Conservation (phyloP, 1,284 basidiomycete species). For the Pseudozyma pruni region DNA sequence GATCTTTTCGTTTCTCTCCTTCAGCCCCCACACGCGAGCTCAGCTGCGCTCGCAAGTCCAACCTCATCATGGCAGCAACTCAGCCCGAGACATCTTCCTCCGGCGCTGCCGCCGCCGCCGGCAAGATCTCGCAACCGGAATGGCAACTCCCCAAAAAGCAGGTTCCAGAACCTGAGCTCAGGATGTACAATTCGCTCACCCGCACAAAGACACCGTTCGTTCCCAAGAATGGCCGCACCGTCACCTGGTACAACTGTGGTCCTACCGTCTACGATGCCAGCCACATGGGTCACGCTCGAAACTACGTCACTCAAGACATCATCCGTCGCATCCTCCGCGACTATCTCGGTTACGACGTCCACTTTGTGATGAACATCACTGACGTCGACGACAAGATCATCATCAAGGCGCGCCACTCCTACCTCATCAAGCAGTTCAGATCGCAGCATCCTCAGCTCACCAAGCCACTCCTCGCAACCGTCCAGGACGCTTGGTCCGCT, state of each 20-base stretch:
- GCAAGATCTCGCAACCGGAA: slow-evolving; percentile 39
- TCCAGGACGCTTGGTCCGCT: slow-evolving; percentile 59
- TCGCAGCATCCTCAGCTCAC: slow-evolving; percentile 51
- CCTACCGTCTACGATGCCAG: slow-evolving; percentile 99
- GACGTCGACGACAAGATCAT: slow-evolving; percentile 98
- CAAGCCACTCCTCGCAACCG: slow-evolving; percentile 45
- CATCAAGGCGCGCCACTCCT: slow-evolving; percentile 56
- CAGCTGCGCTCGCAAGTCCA: slow-evolving; percentile 36
- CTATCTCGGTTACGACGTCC: slow-evolving; percentile 96
- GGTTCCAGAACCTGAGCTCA: slow-evolving; percentile 72
- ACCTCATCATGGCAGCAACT: slow-evolving; percentile 41
- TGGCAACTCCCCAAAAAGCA: slow-evolving; percentile 41
- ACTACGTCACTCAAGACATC: slow-evolving; percentile 98
- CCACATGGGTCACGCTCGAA: slow-evolving; percentile 98
- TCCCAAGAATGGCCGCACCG: slow-evolving; percentile 80
- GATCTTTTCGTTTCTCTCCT: not conserved
- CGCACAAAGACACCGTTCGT: slow-evolving; percentile 82
- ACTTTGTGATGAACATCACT: slow-evolving; percentile 99
- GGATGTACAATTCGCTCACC: slow-evolving; percentile 94
- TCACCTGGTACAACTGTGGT: slow-evolving; percentile 98
- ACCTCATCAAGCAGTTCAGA: slow-evolving; percentile 72
- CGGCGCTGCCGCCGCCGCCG: slow-evolving; percentile 6
- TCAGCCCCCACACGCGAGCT: slow-evolving; percentile 6
- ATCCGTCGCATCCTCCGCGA: slow-evolving; percentile 90
- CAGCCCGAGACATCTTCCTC: slow-evolving; percentile 30